phyloP scores from a whole-genome alignment of 1,284 basidiomycete genomes.

The Melampsora larici-populina region DNA sequence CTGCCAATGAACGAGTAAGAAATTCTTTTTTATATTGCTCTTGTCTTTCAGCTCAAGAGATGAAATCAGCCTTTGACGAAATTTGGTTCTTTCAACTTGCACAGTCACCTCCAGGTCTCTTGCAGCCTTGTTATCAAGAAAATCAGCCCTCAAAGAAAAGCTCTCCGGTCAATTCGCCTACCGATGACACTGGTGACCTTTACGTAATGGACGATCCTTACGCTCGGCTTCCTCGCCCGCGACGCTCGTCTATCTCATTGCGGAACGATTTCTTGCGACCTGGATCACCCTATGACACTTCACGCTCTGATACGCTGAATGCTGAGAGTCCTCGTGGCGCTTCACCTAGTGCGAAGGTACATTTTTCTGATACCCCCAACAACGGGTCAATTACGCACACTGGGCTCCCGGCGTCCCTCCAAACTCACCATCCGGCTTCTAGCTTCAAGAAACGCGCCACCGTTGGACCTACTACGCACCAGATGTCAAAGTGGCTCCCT shows the following conservation, averaged over 20 bases:
- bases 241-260: neutral
- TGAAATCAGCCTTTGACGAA: neutral
- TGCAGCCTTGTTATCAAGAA: neutral
- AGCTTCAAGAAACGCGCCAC: neutral
- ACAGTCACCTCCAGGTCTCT: neutral
- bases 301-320: neutral
- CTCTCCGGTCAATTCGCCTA: neutral
- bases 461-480: conserved; percentile 1
- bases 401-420: neutral
- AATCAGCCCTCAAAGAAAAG: neutral
- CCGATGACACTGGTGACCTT: neutral
- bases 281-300: neutral
- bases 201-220: neutral
- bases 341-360: neutral
- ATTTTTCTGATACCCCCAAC: neutral
- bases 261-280: neutral
- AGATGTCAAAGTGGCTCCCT: conserved; percentile 38
- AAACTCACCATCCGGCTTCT: neutral
- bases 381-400: neutral
- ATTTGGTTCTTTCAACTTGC: neutral
- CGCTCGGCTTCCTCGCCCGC: neutral
- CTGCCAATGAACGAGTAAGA: neutral
- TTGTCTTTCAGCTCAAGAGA: neutral
- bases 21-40: neutral
- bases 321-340: neutral